These are phyloP conservation scores for Albugo laibachii DNA, from an alignment of 352 stramenopile genomes.

Conservation along the genomic window DNA sequence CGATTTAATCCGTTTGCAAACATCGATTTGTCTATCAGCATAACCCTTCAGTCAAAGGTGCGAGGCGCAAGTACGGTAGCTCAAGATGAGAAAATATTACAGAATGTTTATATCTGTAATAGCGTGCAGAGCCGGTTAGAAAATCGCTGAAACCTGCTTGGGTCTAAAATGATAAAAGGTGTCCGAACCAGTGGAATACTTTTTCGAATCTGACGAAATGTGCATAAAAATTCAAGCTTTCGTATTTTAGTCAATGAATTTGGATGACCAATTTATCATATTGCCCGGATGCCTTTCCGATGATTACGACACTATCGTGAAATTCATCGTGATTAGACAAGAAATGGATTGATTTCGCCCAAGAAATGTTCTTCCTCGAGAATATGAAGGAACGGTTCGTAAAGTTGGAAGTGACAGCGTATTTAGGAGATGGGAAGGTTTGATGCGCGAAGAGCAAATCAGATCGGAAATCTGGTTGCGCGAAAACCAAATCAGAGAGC, in stretches of 20 bases:
- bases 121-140: conserved; percentile 9
- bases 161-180: neutral
- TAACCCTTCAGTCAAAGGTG: conserved; percentile 5
- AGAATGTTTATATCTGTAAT: conserved; percentile 7
- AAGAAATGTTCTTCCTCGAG: conserved; percentile 8
- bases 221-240: conserved; percentile 5
- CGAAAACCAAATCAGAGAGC: no score
- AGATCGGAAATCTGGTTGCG: no score
- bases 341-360: conserved; percentile 1
- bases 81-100: conserved; percentile 7
- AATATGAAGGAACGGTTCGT: conserved; percentile 1
- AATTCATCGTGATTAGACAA: conserved; percentile 1
- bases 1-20: neutral
- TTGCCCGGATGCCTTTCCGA: conserved; percentile 3
- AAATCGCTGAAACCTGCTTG: conserved; percentile 7
- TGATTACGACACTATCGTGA: conserved; percentile 8
- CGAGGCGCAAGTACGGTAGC: neutral
- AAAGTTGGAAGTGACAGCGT: neutral
- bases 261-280: conserved; percentile 4
- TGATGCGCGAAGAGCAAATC: no score
- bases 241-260: neutral
- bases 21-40: neutral
- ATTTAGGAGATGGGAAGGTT: no score
- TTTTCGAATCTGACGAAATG: conserved; percentile 10
- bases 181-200: conserved; percentile 8